phyloP scores from a whole-genome alignment of 139 green algal genomes.

The Yamagishiella unicocca region DNA sequence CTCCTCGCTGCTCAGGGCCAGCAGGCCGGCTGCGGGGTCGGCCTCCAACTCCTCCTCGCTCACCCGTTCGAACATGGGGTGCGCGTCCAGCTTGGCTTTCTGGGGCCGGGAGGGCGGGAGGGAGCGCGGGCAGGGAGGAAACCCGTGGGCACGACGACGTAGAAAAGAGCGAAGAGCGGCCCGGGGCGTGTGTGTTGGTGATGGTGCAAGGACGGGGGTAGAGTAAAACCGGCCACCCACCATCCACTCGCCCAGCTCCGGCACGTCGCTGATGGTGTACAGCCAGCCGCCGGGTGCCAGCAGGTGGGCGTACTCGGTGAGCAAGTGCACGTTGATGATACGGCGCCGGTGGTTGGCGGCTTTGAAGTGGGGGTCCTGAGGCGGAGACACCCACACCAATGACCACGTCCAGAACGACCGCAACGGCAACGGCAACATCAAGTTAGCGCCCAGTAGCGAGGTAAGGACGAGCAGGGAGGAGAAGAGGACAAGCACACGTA shows the following conservation, averaged over 20 bases:
- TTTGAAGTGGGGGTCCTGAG: conserved; percentile 94
- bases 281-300: conserved; percentile 85
- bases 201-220: background rate
- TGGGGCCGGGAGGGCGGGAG: background rate
- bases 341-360: conserved; percentile 81
- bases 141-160: too few relatives aligned
- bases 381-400: too few relatives aligned
- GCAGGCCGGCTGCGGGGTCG: conserved; percentile 80
- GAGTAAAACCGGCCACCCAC: conserved; percentile 42
- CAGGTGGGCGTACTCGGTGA: conserved; percentile 94
- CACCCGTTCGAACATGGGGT: conserved; percentile 91
- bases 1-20: conserved; percentile 86
- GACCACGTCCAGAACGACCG: too few relatives aligned
- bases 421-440: too few relatives aligned
- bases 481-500: too few relatives aligned
- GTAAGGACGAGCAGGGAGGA: too few relatives aligned
- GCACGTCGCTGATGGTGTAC: conserved; percentile 96
- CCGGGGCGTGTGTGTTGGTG: background rate
- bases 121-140: too few relatives aligned
- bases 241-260: conserved; percentile 91
- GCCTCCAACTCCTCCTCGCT: conserved; percentile 86
- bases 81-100: conserved; percentile 80
- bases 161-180: too few relatives aligned
- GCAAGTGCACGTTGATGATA: conserved; percentile 91
- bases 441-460: too few relatives aligned